Evolutionary conservation across 164 flowering plant genomes (phyloP), one percentile per base, ranked within the genome.

Genomic region (Macadamia integrifolia): DNA sequence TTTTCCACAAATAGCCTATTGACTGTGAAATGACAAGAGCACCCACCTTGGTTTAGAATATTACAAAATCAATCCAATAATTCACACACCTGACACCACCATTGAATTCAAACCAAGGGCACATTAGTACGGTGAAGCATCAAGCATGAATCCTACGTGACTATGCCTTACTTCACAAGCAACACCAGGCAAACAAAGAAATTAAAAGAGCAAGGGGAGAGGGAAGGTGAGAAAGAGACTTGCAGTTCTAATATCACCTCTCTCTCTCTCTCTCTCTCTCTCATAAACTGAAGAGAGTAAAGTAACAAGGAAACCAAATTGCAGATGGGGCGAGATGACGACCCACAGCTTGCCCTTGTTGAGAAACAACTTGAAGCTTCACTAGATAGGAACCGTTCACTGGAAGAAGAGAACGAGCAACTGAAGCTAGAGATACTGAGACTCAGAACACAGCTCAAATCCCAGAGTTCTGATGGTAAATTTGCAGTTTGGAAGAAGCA

Each of bases 381-480:
- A 15, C 66, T 72, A 28, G 76, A 64, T 65, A 84, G 75, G 72
- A 82, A 69, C 52, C 71, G 58, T 15, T 70, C 46, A 3, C 76
- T 90, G 68, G 86, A 81, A 82, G 79, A 76, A 66, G 90, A 90
- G 73, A 90, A 90, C 61, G 78, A 77, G 61, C 88, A 85, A 55
- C 77, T 90, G 32, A 82, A 75, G 68, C 87, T 83, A 68, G 93
- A 90, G 80, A 73, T 86, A 0, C 52, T 62, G 1, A 82, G 74
- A 35, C 79, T 89, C 0, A 82, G 61, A 71, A 69, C 81, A 8
- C 86, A 87, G 52, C 43, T 87, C 30, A 62, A 66, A 13, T 69
- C 81, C 43, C 87, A 80, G 52, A 76, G 76, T 40, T 67, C 67
- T 18, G 92, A 82, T 67, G 80, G 84, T 65, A 84, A 81, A 75